Evolutionary conservation across 2,329 filamentous ascomycete genomes (phyloP).

Genomic region (Bipolaris oryzae): DNA sequence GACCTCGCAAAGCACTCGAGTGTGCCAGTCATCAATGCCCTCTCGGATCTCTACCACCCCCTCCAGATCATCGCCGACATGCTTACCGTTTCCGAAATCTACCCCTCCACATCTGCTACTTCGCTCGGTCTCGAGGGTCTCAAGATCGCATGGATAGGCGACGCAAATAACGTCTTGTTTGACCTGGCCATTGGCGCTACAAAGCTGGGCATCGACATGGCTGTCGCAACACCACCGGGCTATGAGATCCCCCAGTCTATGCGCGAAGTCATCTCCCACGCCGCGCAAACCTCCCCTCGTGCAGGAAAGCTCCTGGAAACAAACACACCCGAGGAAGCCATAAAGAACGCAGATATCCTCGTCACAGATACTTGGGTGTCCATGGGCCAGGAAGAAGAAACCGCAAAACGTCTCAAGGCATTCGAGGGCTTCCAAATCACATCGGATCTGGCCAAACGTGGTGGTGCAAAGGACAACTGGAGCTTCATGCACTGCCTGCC

Average conservation of each 20-base stretch:
- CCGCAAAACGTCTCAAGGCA: conserved; percentile 74
- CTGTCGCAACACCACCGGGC: conserved; percentile 83
- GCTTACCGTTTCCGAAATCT: conserved; percentile 83
- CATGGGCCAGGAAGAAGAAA: conserved; percentile 95
- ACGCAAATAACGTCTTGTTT: conserved; percentile 96
- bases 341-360: conserved; percentile 84
- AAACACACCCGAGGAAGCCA: conserved; percentile 78
- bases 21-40: conserved; percentile 60
- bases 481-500: conserved; percentile 99
- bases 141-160: conserved; percentile 95
- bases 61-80: conserved; percentile 95
- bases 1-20: conserved; percentile 55
- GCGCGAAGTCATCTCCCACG: conserved; percentile 71
- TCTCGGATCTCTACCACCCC: conserved; percentile 91
- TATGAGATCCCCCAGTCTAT: conserved; percentile 82
- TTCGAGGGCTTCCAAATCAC: conserved; percentile 95
- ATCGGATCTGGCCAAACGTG: conserved; percentile 77
- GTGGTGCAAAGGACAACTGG: conserved; percentile 87
- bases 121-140: conserved; percentile 76
- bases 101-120: conserved; percentile 57
- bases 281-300: conserved; percentile 61
- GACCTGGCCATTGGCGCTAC: conserved; percentile 86
- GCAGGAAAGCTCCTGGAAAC: conserved; percentile 76
- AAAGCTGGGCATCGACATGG: conserved; percentile 85
- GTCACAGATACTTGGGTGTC: conserved; percentile 98